A percentile compares a stretch with the other conserved stretches of the same genome.
Evolutionary conservation across 805 yeast genomes (phyloP).

Genomic region (Zygosaccharomyces gambellarensis): DNA sequence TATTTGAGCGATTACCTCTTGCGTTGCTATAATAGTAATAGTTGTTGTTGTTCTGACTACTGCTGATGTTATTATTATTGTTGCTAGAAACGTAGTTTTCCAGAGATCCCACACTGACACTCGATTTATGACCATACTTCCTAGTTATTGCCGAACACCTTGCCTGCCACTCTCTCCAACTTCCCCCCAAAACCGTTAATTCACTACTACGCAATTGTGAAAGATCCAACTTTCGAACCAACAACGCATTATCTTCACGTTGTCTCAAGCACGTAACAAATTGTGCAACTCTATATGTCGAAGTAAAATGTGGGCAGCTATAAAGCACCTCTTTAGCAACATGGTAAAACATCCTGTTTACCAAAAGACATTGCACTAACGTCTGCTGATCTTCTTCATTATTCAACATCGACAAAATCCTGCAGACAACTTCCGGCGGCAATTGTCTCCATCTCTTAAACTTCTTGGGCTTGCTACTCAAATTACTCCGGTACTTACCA

Average conservation of each 20-base stretch:
- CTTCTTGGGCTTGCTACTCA: slow-evolving; percentile 6
- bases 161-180: slow-evolving; percentile 88
- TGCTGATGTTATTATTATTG: neutral
- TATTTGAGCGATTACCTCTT: slow-evolving; percentile 25
- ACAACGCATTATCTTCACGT: slow-evolving; percentile 49
- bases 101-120: neutral
- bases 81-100: neutral
- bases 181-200: neutral
- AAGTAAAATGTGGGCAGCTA: slow-evolving; percentile 48
- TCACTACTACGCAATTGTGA: slow-evolving; percentile 44
- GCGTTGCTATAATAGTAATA: neutral
- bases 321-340: slow-evolving; percentile 55
- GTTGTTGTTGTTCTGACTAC: neutral
- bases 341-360: slow-evolving; percentile 46
- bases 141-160: slow-evolving; percentile 44
- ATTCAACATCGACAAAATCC: slow-evolving; percentile 21
- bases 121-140: neutral
- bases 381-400: slow-evolving; percentile 22
- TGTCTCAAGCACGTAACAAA: slow-evolving; percentile 63
- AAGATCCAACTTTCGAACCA: slow-evolving; percentile 55
- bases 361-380: slow-evolving; percentile 45
- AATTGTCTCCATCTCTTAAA: slow-evolving; percentile 26
- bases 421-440: slow-evolving; percentile 34
- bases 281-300: slow-evolving; percentile 78
- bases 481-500: slow-evolving; percentile 2